Percentiles rank a stretch among this genome's conserved stretches.
Evolutionary conservation across 2,329 filamentous ascomycete genomes (phyloP).

Genomic region (Paecilomyces niveus): DNA sequence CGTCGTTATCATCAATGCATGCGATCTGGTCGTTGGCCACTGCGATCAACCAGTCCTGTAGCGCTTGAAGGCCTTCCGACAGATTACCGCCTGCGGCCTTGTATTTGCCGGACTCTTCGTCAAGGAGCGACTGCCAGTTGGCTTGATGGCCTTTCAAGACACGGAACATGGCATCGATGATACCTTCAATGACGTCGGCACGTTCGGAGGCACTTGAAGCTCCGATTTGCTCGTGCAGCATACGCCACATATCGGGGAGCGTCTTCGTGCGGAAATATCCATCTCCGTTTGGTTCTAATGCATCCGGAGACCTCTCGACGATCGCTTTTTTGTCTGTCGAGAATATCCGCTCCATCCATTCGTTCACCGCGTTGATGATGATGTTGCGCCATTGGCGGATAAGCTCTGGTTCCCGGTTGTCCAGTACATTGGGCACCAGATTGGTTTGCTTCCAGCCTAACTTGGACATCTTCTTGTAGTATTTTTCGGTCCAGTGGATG

Average conservation of each 20-base stretch:
- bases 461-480: constrained; percentile 92
- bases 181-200: constrained; percentile 85
- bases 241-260: constrained; percentile 90
- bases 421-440: constrained; percentile 78
- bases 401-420: constrained; percentile 81
- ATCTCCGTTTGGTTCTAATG: constrained; percentile 80
- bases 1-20: constrained; percentile 82
- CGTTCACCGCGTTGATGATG: constrained; percentile 90
- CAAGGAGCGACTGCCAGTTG: constrained; percentile 79
- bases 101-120: constrained; percentile 74
- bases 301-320: constrained; percentile 66
- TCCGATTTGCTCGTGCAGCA: constrained; percentile 87
- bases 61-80: constrained; percentile 63
- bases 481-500: constrained; percentile 90
- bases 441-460: constrained; percentile 71
- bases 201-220: constrained; percentile 79
- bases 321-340: constrained; percentile 76
- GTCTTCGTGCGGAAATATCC: constrained; percentile 90
- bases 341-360: constrained; percentile 96
- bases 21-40: constrained; percentile 98
- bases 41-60: constrained; percentile 88
- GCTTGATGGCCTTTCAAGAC: constrained; percentile 76
- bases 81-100: constrained; percentile 44
- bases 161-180: constrained; percentile 92
- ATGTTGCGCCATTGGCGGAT: constrained; percentile 90